These are phyloP conservation scores for Cordyceps farinosa DNA, from an alignment of 2,329 filamentous ascomycete species.

Conservation along the genomic window DNA sequence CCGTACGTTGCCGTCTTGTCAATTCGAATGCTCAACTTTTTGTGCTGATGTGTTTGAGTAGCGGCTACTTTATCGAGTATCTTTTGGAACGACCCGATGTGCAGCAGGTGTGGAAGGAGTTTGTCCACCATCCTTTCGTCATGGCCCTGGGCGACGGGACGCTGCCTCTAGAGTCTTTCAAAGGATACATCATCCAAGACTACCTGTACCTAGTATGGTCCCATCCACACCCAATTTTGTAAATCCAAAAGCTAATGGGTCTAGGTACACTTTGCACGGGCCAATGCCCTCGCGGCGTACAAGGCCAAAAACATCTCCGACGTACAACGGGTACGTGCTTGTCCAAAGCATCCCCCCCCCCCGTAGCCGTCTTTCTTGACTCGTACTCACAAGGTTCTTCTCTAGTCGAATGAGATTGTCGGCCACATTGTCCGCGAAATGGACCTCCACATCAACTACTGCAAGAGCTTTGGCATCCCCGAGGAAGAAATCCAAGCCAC, in stretches of 20 bases:
- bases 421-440: conserved; percentile 76
- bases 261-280: conserved; percentile 80
- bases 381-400: background rate
- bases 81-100: conserved; percentile 73
- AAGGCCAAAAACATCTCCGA: conserved; percentile 73
- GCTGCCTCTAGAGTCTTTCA: conserved; percentile 73
- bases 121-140: conserved; percentile 81
- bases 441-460: conserved; percentile 77
- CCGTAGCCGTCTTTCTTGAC: conserved; percentile 2
- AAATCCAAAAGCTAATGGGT: background rate
- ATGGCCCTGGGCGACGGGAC: conserved; percentile 70
- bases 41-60: conserved; percentile 27
- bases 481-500: conserved; percentile 67
- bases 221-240: too few relatives aligned
- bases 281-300: conserved; percentile 80
- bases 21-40: background rate
- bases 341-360: background rate
- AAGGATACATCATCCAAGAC: conserved; percentile 85
- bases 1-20: conserved; percentile 42
- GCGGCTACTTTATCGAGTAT: conserved; percentile 80
- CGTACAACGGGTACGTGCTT: conserved; percentile 60
- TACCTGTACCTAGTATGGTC: conserved; percentile 75
- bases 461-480: conserved; percentile 73
- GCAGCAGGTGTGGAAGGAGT: conserved; percentile 67
- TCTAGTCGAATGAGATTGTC: conserved; percentile 55